Percentiles rank a stretch among this genome's conserved stretches.
Conservation (phyloP, 2,329 filamentous ascomycete species). For the Botrytis cinerea region DNA sequence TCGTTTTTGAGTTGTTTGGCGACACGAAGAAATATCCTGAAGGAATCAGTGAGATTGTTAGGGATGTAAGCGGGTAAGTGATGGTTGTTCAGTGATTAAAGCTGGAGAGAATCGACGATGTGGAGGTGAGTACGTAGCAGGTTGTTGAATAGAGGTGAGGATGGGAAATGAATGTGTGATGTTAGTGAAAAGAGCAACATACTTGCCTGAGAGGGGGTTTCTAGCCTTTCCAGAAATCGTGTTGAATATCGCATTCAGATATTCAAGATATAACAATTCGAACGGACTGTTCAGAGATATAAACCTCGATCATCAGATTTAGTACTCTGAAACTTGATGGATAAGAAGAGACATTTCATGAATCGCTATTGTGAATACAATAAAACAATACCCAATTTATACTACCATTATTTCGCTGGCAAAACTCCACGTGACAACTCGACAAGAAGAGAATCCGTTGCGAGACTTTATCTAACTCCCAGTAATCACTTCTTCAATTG, state of each 20-base stretch:
- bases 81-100: too few species aligned
- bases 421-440: accelerated
- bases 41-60: too few species aligned
- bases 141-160: too few species aligned
- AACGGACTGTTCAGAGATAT: neutral
- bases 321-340: neutral
- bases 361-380: neutral
- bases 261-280: neutral
- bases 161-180: neutral
- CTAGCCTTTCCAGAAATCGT: too few species aligned
- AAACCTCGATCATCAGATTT: neutral
- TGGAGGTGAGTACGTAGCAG: too few species aligned
- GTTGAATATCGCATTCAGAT: neutral
- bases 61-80: too few species aligned
- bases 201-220: too few species aligned
- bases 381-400: neutral
- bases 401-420: too few species aligned
- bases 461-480: neutral
- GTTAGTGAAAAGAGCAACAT: neutral
- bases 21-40: too few species aligned
- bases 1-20: too few species aligned
- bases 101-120: too few species aligned
- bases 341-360: neutral
- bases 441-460: neutral
- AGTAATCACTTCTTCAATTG: neutral